phyloP scores from a whole-genome alignment of 306 rosid species.

The Acacia melanoxylon region DNA sequence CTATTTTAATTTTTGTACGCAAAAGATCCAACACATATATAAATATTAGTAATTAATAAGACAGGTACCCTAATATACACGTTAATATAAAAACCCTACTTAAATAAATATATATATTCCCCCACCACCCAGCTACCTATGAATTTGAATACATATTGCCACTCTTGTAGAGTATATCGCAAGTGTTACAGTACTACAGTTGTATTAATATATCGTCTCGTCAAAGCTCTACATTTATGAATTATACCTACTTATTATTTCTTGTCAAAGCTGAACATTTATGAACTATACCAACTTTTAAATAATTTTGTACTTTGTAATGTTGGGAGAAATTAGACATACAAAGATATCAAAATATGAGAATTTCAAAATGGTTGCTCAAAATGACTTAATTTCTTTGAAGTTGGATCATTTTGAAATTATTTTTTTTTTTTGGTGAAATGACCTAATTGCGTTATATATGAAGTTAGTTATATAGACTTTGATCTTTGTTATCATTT shows the following conservation, averaged over 20 bases:
- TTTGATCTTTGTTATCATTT: no score
- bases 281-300: background rate
- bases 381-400: no score
- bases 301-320: background rate
- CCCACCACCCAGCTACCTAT: background rate
- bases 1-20: background rate
- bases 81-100: background rate
- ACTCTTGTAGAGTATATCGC: background rate
- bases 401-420: no score
- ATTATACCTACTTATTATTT: background rate
- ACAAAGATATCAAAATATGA: no score
- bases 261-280: background rate
- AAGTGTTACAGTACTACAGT: background rate
- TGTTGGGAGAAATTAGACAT: background rate
- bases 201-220: background rate
- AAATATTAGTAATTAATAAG: background rate
- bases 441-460: no score
- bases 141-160: background rate
- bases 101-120: background rate
- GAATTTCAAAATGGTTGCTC: no score
- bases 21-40: background rate
- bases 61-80: background rate
- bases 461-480: no score
- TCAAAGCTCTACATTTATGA: background rate
- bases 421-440: no score